Evolutionary conservation across 1,284 basidiomycete genomes (phyloP), one percentile per base, ranked within the genome.

Genomic region (Blastosporella zonata): DNA sequence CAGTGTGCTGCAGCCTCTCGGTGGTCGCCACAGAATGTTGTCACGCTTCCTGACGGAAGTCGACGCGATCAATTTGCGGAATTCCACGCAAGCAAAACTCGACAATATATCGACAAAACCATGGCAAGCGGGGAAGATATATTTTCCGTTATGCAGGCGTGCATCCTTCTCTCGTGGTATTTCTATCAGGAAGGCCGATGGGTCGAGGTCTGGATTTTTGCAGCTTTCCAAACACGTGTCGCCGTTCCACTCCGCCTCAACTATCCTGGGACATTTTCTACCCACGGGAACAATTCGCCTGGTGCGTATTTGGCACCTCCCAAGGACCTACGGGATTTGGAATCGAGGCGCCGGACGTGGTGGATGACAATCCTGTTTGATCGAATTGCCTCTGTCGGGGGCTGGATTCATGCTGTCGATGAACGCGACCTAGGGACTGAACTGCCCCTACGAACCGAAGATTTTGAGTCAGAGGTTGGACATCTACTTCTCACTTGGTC

Each of bases 201-300:
- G 87, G 88, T 91, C 9, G 90, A 93, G 66, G 85, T 93, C 4
- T 93, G 90, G 90, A 86, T 91, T 36, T 88, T 88, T 66, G 86
- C 87, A 23, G 88, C 82, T 5, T 89, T 92, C 59, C 86, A 90
- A 59, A 88, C 85, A n/a, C 76, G 90, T 10, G 85, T 90, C n/a
- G 83, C 87, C 20, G 76, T 91, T 12, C 90, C 90, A 2, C 72
- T 93, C 23, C 82, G 88, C 25, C 66, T 90, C 33, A 90, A 90
- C 62, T 88, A 88, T 62, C 88, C 87, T 2, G 87, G 87, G 20
- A 90, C 88, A 25, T 89, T 84, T 59, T 82, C 83, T 7, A 77
- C 78, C 12, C 81, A 85, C 48, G 79, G 75, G 3, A 78, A 74
- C 53, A 78, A 74, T 45, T 82, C 84, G 25, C 82, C 85, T 6